Percentiles rank a stretch among this genome's conserved stretches.
phyloP scores from a whole-genome alignment of 768 basidiomycete species.

The Russula lepida region DNA sequence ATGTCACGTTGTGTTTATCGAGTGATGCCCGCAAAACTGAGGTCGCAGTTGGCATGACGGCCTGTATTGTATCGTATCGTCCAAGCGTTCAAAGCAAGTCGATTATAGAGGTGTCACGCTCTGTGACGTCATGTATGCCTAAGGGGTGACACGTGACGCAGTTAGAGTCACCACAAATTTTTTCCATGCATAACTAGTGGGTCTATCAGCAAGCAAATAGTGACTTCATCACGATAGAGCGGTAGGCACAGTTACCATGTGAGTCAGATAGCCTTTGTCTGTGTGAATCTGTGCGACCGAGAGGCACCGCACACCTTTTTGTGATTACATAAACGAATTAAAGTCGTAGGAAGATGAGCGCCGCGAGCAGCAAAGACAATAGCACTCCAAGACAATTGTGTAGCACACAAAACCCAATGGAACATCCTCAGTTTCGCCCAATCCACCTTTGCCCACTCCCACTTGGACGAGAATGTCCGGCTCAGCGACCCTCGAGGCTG shows the following conservation, averaged over 20 bases:
- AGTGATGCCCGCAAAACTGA: constrained; percentile 49
- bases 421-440: not conserved
- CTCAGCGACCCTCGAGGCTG: constrained; percentile 24
- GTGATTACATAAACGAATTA: constrained; percentile 18
- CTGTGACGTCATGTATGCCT: no score
- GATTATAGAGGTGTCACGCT: not conserved
- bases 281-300: not conserved
- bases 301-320: constrained; percentile 7
- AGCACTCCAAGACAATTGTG: constrained; percentile 11
- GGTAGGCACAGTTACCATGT: not conserved
- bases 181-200: no score
- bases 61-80: not conserved
- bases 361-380: constrained; percentile 8
- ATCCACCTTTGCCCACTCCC: constrained; percentile 19
- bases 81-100: not conserved
- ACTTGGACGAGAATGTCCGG: constrained; percentile 23
- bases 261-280: not conserved
- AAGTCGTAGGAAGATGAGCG: not conserved
- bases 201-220: no score
- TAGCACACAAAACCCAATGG: constrained; percentile 27
- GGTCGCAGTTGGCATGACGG: constrained; percentile 14
- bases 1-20: constrained; percentile 77
- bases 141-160: no score
- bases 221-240: not conserved
- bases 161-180: no score